phyloP scores from a whole-genome alignment of 2,329 filamentous ascomycete genomes.

The Microcyclospora tardicrescens region DNA sequence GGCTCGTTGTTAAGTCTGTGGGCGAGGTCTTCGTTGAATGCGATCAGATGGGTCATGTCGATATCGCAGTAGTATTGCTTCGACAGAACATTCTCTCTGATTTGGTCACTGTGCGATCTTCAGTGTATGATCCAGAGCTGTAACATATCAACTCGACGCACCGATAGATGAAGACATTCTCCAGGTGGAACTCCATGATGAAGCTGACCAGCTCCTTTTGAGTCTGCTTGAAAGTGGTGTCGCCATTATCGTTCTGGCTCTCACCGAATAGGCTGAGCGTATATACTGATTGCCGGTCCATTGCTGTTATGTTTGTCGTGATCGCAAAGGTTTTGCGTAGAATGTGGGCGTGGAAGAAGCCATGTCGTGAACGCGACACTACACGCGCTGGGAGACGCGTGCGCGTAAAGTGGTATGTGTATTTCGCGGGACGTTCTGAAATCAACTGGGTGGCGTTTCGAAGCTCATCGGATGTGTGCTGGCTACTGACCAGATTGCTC shows the following conservation, averaged over 20 bases:
- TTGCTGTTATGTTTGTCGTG: slow-evolving; percentile 22
- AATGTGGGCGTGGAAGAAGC: too few species aligned
- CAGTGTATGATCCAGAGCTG: slow-evolving; percentile 12
- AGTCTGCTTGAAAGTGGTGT: slow-evolving; percentile 38
- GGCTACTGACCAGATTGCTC: too few species aligned
- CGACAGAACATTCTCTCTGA: slow-evolving; percentile 84
- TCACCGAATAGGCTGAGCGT: slow-evolving; percentile 63
- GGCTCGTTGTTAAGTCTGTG: slow-evolving; percentile 82
- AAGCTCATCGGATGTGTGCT: too few species aligned
- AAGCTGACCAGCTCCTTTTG: slow-evolving; percentile 78
- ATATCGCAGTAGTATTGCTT: slow-evolving; percentile 95
- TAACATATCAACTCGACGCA: slow-evolving; percentile 25
- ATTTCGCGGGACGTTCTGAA: too few species aligned
- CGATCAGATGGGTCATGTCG: slow-evolving; percentile 89
- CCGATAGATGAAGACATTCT: slow-evolving; percentile 93
- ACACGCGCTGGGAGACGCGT: too few species aligned
- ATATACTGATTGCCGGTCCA: slow-evolving; percentile 84
- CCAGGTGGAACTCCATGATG: slow-evolving; percentile 82
- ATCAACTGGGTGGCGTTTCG: too few species aligned
- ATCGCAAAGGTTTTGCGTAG: too few species aligned
- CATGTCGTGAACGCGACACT: too few species aligned
- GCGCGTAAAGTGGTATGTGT: too few species aligned
- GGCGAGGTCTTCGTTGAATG: slow-evolving; percentile 88
- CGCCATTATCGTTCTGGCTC: slow-evolving; percentile 15
- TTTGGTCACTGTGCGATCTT: slow-evolving; percentile 59